Percentiles rank a stretch among this genome's conserved stretches.
These are phyloP conservation scores for Novymonas esmeraldas DNA, from an alignment of 208 protist genomes.

Conservation along the genomic window DNA sequence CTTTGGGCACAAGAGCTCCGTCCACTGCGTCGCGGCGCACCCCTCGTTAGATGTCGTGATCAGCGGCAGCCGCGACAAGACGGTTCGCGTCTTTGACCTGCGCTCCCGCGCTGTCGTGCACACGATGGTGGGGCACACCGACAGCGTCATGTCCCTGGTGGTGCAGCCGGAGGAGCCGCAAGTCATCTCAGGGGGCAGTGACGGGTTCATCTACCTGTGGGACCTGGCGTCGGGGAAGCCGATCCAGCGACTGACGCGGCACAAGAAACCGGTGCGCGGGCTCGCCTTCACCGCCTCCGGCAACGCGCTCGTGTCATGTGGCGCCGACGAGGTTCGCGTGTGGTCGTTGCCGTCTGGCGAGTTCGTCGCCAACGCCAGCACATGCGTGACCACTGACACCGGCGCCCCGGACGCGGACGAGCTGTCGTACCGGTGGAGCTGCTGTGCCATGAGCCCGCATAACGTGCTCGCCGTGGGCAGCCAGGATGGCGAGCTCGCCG, in stretches of 20 bases:
- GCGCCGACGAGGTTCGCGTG: constrained; percentile 98
- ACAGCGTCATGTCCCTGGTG: constrained; percentile 91
- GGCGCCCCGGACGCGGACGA: constrained; percentile 24
- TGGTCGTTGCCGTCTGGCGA: constrained; percentile 95
- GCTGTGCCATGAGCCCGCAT: constrained; percentile 78
- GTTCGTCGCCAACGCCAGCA: constrained; percentile 95
- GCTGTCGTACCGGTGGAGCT: constrained; percentile 81
- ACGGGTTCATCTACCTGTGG: constrained; percentile 95
- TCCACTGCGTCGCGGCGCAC: constrained; percentile 95
- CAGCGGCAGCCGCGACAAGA: constrained; percentile 97
- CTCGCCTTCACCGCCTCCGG: constrained; percentile 90
- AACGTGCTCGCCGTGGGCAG: constrained; percentile 96
- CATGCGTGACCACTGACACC: constrained; percentile 36
- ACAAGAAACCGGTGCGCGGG: constrained; percentile 98
- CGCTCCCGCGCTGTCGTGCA: constrained; percentile 78
- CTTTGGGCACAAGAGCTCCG: constrained; percentile 97
- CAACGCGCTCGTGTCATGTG: constrained; percentile 93
- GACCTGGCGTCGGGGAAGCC: constrained; percentile 84
- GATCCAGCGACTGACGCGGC: constrained; percentile 94
- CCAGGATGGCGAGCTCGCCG: constrained; percentile 88
- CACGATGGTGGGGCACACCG: constrained; percentile 94
- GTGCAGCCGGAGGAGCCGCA: constrained; percentile 93
- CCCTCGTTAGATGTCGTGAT: constrained; percentile 98
- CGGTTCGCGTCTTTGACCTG: constrained; percentile 94
- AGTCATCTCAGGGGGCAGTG: constrained; percentile 93